phyloP scores from a whole-genome alignment of 106 monocot species.

The Dendrobium chrysotoxum region DNA sequence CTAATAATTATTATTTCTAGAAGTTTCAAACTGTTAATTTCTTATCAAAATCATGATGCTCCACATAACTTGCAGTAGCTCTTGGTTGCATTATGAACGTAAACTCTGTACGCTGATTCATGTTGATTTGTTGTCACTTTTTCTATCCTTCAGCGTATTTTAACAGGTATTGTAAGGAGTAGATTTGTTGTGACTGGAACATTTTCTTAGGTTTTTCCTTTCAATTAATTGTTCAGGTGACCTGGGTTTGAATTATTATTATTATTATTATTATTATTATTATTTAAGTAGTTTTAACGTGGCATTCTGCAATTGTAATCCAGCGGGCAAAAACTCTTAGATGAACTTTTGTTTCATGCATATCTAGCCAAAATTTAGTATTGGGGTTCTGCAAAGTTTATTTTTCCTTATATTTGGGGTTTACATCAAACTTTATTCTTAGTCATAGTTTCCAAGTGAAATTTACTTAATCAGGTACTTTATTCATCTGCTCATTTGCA shows the following conservation, averaged over 20 bases:
- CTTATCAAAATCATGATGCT: not conserved
- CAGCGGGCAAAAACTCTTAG: not conserved
- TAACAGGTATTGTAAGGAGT: not conserved
- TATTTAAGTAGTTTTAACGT: not conserved
- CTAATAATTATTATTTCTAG: not conserved
- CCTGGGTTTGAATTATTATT: not conserved
- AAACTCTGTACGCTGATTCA: not conserved
- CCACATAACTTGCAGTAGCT: not conserved
- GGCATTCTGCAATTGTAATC: not conserved
- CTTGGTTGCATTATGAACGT: not conserved
- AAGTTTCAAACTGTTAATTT: not conserved
- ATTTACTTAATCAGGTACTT: slow-evolving; percentile 1
- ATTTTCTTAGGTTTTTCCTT: not conserved
- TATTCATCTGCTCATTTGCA: slow-evolving; percentile 21
- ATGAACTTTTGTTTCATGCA: not conserved
- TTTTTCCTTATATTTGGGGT: not conserved
- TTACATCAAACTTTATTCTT: not conserved
- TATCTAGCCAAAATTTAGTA: not conserved
- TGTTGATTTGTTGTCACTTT: not conserved
- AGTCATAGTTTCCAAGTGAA: not conserved
- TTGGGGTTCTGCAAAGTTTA: not conserved
- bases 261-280: no score
- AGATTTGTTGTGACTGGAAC: not conserved
- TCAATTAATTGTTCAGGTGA: not conserved
- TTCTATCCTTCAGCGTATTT: not conserved